Evolutionary conservation across 176 grass and related monocot genomes (phyloP), one percentile per base, ranked within the genome.

Genomic region (Echinochloa phyllopogon): DNA sequence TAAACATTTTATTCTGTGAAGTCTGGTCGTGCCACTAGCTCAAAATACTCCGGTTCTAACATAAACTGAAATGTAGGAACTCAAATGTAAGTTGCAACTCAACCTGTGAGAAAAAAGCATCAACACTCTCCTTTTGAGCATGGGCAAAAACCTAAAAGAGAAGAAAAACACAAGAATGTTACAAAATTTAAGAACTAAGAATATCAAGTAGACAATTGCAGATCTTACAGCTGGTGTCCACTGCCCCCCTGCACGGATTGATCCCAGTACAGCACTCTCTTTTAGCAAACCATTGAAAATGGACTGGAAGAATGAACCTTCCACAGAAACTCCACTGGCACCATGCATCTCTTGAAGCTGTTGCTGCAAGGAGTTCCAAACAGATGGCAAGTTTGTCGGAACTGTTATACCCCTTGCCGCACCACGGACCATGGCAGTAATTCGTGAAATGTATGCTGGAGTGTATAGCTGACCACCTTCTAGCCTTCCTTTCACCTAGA

Each of bases 51-150:
- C 69, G 12, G 23, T 75, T 65, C 21, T 75, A 74, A 75, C 40
- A 81, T 76, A 72, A 66, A 45, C 39, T 40, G 74, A 85, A 85
- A 13, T 44, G 2, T 27, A 85, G n/a, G 49, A 81, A 75, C n/a
- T 63, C 66, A 86, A 62, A 23, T 67, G 13, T 69, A 79, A 72
- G 48, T 72, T 75, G 52, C n/a, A 72, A 57, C 45, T 29, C 62
- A 85, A 98, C 96, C 96, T 98, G 96, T 90, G 96, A 98, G 78
- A 92, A 98, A 74, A 95, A 98, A 50, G 93, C 92, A 89, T 95
- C 96, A 29, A 98, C 86, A 27, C 96, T 95, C 92, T 98, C 96
- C 91, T 87, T 95, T 84, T 98, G 96, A 75, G 96, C 93, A 89
- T 98, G 93, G 13, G 89, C 96, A 83, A 98, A 98, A 68, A 95